Evolutionary conservation across 306 rosid species (phyloP).

Genomic region (Sechiopsis laciniata): DNA sequence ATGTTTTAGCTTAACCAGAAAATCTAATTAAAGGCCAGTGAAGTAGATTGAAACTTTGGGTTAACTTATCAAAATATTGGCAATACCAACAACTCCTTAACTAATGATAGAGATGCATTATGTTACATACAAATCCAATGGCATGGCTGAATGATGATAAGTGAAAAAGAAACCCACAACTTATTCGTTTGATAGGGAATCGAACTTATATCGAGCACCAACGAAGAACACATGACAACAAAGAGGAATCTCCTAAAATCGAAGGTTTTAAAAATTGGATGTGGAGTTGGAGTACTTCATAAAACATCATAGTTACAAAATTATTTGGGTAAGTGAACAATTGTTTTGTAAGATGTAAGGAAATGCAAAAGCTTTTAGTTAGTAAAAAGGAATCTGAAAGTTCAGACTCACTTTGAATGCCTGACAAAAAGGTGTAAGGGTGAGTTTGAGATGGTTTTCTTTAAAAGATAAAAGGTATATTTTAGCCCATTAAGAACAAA

Average conservation of each 20-base stretch:
- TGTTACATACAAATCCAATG: slow-evolving; percentile 9
- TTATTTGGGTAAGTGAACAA: neutral
- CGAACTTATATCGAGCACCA: neutral
- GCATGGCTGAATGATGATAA: neutral
- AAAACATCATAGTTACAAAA: neutral
- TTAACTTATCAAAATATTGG: neutral
- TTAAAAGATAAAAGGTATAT: neutral
- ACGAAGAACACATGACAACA: neutral
- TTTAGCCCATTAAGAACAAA: neutral
- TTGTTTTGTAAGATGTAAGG: neutral
- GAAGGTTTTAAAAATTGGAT: no score
- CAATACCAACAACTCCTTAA: neutral
- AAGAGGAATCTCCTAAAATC: neutral
- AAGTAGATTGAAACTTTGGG: neutral
- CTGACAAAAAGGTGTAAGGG: neutral
- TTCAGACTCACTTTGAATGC: neutral
- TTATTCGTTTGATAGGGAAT: neutral
- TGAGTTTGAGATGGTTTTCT: neutral
- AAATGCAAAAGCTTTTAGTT: neutral
- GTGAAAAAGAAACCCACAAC: neutral
- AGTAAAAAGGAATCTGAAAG: neutral
- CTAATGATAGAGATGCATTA: neutral
- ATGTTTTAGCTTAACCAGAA: neutral
- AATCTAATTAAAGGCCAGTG: neutral
- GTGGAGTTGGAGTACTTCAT: slow-evolving; percentile 1